Percentiles rank a stretch among this genome's conserved stretches.
These are phyloP conservation scores for Verticillium longisporum DNA, from an alignment of 2,329 filamentous ascomycete genomes.

Conservation along the genomic window DNA sequence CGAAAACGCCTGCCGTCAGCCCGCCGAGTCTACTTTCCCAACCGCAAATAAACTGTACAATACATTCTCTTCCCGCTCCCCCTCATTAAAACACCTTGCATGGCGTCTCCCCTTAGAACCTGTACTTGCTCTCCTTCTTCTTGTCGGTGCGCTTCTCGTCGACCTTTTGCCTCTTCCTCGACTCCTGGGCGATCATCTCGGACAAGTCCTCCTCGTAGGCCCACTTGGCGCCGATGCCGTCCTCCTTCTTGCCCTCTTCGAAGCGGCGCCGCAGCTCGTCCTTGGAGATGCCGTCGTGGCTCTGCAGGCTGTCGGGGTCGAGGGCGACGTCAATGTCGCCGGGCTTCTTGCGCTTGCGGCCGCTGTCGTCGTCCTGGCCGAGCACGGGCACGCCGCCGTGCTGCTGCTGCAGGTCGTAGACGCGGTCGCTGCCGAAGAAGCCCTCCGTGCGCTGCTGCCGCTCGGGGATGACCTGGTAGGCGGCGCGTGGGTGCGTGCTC, in stretches of 20 bases:
- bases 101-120: slow-evolving; percentile 27
- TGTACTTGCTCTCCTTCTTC: slow-evolving; percentile 49
- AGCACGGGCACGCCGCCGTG: slow-evolving; percentile 62
- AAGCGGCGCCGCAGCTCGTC: slow-evolving; percentile 77
- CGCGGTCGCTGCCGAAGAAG: slow-evolving; percentile 93
- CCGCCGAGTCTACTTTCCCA: neutral
- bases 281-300: slow-evolving; percentile 72
- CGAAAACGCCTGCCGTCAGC: neutral
- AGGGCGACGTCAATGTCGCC: slow-evolving; percentile 92
- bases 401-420: slow-evolving; percentile 68
- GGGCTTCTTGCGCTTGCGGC: slow-evolving; percentile 85
- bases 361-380: slow-evolving; percentile 67
- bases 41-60: neutral
- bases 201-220: slow-evolving; percentile 80
- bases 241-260: slow-evolving; percentile 62
- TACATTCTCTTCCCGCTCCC: neutral
- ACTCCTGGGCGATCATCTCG: slow-evolving; percentile 94
- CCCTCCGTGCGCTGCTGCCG: slow-evolving; percentile 78
- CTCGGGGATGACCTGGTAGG: slow-evolving; percentile 87
- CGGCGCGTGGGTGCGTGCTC: slow-evolving; percentile 62
- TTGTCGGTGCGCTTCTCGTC: slow-evolving; percentile 73
- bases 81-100: neutral
- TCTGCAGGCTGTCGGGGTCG: slow-evolving; percentile 72
- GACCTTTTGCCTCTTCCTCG: slow-evolving; percentile 80
- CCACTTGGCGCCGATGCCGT: slow-evolving; percentile 63